Conservation (phyloP, 2,329 filamentous ascomycete genomes). For the Eutypa lata region DNA sequence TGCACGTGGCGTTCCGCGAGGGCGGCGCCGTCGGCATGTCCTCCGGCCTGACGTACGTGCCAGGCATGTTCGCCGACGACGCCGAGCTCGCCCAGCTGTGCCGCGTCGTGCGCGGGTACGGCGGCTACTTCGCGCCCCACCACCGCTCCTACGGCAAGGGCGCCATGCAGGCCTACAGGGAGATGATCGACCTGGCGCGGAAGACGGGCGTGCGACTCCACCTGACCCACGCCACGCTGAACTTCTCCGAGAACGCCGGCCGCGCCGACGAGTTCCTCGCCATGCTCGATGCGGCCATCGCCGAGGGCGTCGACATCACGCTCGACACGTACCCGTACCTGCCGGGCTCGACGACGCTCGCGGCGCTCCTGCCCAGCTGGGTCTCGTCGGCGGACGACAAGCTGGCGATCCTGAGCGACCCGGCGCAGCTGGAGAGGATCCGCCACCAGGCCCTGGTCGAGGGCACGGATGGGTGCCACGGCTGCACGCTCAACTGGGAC, state of each 20-base stretch:
- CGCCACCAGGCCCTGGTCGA: background rate
- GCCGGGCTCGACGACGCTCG: background rate
- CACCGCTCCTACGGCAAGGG: conserved; percentile 1
- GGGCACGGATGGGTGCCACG: background rate
- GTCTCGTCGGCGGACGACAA: background rate
- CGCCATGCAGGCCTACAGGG: background rate
- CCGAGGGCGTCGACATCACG: background rate
- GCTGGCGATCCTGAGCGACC: background rate
- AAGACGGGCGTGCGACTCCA: background rate
- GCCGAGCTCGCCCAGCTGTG: conserved; percentile 1
- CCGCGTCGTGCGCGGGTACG: background rate
- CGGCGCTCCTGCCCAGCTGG: background rate
- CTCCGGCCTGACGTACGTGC: background rate
- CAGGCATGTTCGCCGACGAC: background rate
- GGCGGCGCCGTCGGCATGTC: conserved; percentile 1
- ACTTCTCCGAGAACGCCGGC: background rate
- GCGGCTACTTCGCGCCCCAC: background rate
- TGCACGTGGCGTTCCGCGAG: background rate
- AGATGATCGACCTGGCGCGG: background rate
- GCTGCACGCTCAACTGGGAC: background rate
- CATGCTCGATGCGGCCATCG: background rate
- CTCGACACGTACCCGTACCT: conserved; percentile 1
- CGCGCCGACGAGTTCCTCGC: conserved; percentile 1
- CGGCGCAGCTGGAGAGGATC: background rate
- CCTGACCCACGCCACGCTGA: background rate